Conservation (phyloP, 495 filamentous ascomycete species). For the Aspergillus mulundensis region DNA sequence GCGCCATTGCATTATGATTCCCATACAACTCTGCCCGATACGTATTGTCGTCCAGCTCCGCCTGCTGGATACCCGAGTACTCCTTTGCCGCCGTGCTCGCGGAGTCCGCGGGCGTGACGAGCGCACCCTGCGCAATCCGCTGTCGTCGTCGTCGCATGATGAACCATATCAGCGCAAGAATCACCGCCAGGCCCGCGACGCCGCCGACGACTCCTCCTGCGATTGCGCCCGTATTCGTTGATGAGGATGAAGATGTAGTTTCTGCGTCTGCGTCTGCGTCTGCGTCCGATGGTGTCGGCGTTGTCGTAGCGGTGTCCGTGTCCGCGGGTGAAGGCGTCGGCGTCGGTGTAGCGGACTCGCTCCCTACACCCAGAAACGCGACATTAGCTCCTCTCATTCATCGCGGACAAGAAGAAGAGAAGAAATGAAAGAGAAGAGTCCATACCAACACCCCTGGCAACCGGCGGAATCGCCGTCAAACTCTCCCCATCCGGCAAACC, state of each 20-base stretch:
- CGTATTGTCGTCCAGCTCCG: neutral
- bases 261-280: neutral
- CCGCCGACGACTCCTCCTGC: slow-evolving; percentile 5
- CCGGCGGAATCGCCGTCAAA: neutral
- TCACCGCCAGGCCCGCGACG: neutral
- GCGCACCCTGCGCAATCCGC: neutral
- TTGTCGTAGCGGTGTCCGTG: too few species aligned
- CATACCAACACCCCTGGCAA: neutral
- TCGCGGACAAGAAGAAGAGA: too few species aligned
- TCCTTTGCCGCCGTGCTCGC: neutral
- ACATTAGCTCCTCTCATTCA: too few species aligned
- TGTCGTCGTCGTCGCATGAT: neutral
- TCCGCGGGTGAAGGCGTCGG: too few species aligned
- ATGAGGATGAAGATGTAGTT: neutral
- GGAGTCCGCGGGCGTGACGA: too few species aligned
- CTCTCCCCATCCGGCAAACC: neutral
- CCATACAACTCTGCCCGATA: neutral
- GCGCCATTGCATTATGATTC: neutral
- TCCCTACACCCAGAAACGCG: too few species aligned
- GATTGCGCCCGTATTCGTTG: neutral
- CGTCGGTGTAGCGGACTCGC: too few species aligned
- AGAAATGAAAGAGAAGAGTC: too few species aligned
- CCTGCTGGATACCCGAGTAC: neutral
- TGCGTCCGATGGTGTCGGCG: neutral
- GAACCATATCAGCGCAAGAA: neutral